Evolutionary conservation across 345 rosid genomes (phyloP).

Genomic region (Salix suchowensis): DNA sequence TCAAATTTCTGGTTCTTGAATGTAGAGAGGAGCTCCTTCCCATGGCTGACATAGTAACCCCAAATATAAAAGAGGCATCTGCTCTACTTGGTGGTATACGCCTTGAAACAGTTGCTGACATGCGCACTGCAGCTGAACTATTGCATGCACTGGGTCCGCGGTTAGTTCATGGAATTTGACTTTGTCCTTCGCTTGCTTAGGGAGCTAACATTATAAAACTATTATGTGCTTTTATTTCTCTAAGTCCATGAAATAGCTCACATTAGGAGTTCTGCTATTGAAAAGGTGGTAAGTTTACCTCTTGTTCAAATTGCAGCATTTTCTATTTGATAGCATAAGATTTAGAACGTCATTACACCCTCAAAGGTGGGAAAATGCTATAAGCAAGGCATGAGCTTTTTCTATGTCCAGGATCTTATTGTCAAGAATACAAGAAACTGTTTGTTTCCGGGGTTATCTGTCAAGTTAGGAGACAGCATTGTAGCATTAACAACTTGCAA

Average conservation of each 20-base stretch:
- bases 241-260: neutral
- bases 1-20: conserved; percentile 14
- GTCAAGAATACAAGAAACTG: neutral
- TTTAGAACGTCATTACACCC: neutral
- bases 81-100: conserved; percentile 66
- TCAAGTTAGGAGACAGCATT: neutral
- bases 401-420: neutral
- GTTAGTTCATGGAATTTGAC: conserved; percentile 34
- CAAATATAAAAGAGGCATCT: conserved; percentile 88
- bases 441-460: neutral
- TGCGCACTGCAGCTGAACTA: conserved; percentile 67
- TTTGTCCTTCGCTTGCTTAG: neutral
- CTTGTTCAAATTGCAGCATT: neutral
- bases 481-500: neutral
- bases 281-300: neutral
- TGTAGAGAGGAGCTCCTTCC: conserved; percentile 82
- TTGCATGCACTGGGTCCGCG: conserved; percentile 79
- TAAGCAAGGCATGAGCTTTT: neutral
- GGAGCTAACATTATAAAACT: conserved; percentile 9
- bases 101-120: conserved; percentile 61
- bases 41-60: conserved; percentile 78
- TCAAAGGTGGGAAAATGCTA: neutral
- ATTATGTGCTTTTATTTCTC: neutral
- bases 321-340: neutral
- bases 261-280: neutral